Evolutionary conservation across 2,329 filamentous ascomycete genomes (phyloP).

Genomic region (Rutstroemia sydowiana): DNA sequence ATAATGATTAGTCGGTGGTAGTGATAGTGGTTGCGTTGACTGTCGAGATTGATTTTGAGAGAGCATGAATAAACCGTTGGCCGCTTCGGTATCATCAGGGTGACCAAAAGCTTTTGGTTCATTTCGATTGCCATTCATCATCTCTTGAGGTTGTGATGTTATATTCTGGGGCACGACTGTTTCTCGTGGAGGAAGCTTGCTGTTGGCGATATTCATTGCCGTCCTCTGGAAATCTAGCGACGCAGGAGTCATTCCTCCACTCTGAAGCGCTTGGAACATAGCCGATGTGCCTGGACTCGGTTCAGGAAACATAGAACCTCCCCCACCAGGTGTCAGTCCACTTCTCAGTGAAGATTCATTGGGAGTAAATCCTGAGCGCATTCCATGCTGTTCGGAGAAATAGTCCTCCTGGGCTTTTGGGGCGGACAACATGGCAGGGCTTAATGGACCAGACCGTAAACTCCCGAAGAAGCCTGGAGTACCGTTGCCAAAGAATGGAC

Average conservation of each 20-base stretch:
- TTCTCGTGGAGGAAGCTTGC: conserved; percentile 45
- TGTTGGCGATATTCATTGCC: conserved; percentile 72
- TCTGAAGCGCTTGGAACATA: conserved; percentile 70
- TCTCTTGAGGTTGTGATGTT: conserved; percentile 48
- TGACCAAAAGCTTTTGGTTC: conserved; percentile 39
- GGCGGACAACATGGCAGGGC: conserved; percentile 93
- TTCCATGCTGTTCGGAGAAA: conserved; percentile 70
- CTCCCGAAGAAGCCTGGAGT: conserved; percentile 76
- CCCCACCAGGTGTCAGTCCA: conserved; percentile 86
- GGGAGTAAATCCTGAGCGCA: conserved; percentile 83
- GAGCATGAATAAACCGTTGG: conserved; percentile 87
- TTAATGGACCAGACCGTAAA: conserved; percentile 83
- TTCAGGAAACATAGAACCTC: conserved; percentile 94
- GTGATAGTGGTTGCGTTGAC: conserved; percentile 43
- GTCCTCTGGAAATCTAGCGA: conserved; percentile 94
- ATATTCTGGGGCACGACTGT: conserved; percentile 32
- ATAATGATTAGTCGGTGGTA: conserved; percentile 27
- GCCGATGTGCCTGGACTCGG: conserved; percentile 82
- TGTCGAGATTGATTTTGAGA: conserved; percentile 53
- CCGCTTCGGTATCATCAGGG: conserved; percentile 84
- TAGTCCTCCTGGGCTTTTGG: conserved; percentile 66
- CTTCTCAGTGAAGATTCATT: conserved; percentile 93
- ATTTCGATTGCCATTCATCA: conserved; percentile 18
- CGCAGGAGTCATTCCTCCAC: conserved; percentile 77
- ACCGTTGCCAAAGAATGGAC: conserved; percentile 65